These are phyloP conservation scores for Colletotrichum navitas DNA, from an alignment of 2,329 filamentous ascomycete species.

Conservation along the genomic window DNA sequence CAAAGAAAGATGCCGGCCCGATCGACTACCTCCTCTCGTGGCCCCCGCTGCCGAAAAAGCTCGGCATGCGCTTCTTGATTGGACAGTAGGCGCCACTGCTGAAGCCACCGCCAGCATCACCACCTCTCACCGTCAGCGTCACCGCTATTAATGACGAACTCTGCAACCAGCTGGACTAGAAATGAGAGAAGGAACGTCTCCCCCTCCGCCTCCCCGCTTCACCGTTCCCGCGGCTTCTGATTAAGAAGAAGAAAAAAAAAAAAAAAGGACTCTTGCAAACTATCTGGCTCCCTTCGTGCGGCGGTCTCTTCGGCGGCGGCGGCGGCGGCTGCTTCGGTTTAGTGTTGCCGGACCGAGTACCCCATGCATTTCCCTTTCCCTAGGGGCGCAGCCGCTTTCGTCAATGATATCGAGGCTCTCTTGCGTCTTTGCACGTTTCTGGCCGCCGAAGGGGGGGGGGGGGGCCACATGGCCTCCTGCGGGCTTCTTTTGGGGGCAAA, in stretches of 20 bases:
- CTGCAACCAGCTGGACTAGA: neutral
- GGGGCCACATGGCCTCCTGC: neutral
- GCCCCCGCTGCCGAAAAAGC: neutral
- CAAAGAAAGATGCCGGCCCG: constrained; percentile 20
- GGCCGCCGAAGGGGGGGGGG: neutral
- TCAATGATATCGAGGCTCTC: neutral
- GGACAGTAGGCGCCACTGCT: neutral
- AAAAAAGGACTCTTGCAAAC: too few species aligned
- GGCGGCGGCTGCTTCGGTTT: too few species aligned
- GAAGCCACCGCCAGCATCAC: neutral
- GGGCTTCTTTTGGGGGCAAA: neutral
- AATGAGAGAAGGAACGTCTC: too few species aligned
- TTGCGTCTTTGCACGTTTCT: neutral
- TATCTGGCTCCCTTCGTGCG: too few species aligned
- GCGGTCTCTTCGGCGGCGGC: too few species aligned
- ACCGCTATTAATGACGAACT: neutral
- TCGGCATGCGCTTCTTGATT: neutral
- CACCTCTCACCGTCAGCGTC: neutral
- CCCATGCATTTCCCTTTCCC: too few species aligned
- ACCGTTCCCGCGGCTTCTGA: too few species aligned
- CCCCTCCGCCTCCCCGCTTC: too few species aligned
- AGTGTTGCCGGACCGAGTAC: too few species aligned
- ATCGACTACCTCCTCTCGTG: neutral
- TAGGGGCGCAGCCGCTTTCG: constrained; percentile 3
- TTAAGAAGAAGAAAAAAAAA: too few species aligned